A percentile compares a stretch with the other conserved stretches of the same genome.
Evolutionary conservation across 2,329 filamentous ascomycete genomes (phyloP).

Genomic region (Neopestalotiopsis sp.): DNA sequence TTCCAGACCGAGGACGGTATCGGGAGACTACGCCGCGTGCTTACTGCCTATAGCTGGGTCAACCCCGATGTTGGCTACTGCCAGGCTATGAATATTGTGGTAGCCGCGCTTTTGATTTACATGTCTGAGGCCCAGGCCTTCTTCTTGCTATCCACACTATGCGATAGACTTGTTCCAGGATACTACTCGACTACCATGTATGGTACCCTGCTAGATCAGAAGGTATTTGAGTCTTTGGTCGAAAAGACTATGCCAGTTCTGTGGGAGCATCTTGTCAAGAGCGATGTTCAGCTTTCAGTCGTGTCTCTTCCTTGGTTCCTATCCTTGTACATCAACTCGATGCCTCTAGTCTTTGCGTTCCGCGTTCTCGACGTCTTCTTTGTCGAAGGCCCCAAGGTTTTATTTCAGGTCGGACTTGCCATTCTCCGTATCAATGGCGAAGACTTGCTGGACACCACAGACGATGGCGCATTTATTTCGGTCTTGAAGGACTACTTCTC

Average conservation of each 20-base stretch:
- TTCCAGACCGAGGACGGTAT: constrained; percentile 98
- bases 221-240: constrained; percentile 97
- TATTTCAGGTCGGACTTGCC: constrained; percentile 96
- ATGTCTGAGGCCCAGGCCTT: constrained; percentile 97
- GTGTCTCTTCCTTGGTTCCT: constrained; percentile 98
- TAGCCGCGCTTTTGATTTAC: constrained; percentile 96
- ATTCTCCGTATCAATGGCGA: constrained; percentile 97
- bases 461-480: constrained; percentile 96
- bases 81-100: constrained; percentile 99
- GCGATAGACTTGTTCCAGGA: constrained; percentile 89
- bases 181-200: constrained; percentile 99
- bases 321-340: constrained; percentile 98
- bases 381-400: constrained; percentile 93
- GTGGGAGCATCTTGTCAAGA: constrained; percentile 97
- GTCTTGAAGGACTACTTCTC: constrained; percentile 95
- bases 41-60: constrained; percentile 97
- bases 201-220: constrained; percentile 92
- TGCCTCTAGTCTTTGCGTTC: constrained; percentile 98
- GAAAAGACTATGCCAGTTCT: constrained; percentile 98
- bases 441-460: constrained; percentile 87
- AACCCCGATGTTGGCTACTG: constrained; percentile 97
- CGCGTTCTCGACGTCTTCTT: constrained; percentile 98
- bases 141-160: constrained; percentile 88
- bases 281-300: constrained; percentile 94
- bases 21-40: constrained; percentile 81